Percentiles rank a stretch among this genome's conserved stretches.
Evolutionary conservation across 2,329 filamentous ascomycete genomes (phyloP).

Genomic region (Aspergillus novoparasiticus): DNA sequence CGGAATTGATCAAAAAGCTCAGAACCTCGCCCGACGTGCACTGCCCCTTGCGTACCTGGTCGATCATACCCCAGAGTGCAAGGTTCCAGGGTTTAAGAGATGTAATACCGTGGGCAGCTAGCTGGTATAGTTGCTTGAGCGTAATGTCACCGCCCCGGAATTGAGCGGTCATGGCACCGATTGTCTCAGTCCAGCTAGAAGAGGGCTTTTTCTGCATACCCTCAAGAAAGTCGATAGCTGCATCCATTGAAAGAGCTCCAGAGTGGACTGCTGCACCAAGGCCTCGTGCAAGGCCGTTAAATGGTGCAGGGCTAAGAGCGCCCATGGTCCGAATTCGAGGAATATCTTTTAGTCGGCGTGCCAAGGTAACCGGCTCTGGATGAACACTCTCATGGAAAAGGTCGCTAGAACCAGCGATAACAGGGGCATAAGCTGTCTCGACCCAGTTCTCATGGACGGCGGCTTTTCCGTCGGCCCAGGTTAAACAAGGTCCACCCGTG

Average conservation of each 20-base stretch:
- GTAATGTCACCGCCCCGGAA: background rate
- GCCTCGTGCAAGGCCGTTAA: background rate
- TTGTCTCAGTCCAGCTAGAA: background rate
- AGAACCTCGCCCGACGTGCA: background rate
- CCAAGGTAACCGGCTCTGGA: background rate
- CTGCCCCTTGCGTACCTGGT: background rate
- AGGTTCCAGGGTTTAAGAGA: background rate
- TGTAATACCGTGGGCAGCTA: background rate
- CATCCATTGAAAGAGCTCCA: background rate
- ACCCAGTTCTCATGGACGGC: conserved; percentile 13
- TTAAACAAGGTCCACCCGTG: conserved; percentile 20
- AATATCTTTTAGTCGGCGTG: background rate
- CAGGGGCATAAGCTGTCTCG: background rate
- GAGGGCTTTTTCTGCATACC: background rate
- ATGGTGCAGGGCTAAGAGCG: background rate
- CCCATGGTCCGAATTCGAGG: background rate
- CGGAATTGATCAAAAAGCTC: background rate
- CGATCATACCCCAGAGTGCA: background rate
- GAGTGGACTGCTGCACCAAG: background rate
- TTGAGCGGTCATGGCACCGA: background rate
- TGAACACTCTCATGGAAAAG: background rate
- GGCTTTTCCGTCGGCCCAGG: conserved; percentile 15
- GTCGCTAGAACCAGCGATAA: background rate
- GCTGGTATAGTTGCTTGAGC: background rate
- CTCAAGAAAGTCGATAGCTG: background rate